phyloP scores from a whole-genome alignment of 192 early-diverging fungal species.

The Podochytrium sp. region DNA sequence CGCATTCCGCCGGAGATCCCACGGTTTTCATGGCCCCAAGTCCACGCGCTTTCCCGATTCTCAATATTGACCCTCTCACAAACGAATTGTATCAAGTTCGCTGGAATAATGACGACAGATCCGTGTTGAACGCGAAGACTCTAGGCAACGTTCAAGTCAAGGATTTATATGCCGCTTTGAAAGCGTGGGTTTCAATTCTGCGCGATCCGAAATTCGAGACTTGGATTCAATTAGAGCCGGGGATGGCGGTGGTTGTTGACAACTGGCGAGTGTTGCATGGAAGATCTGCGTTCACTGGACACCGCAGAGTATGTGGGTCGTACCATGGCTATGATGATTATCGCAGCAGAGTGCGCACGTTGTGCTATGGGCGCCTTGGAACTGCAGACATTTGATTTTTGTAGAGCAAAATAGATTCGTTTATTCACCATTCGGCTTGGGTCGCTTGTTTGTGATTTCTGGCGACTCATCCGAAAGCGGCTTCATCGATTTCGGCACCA shows the following conservation, averaged over 20 bases:
- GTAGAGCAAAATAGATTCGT: not conserved
- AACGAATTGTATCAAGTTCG: conserved; percentile 67
- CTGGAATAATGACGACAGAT: conserved; percentile 86
- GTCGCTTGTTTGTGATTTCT: not conserved
- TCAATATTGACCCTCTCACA: conserved; percentile 64
- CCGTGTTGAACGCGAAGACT: conserved; percentile 55
- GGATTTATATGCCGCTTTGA: conserved; percentile 72
- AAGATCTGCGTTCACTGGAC: conserved; percentile 70
- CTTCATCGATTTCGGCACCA: too few relatives aligned
- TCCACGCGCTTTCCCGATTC: conserved; percentile 61
- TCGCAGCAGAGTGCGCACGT: conserved; percentile 49
- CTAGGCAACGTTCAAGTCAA: conserved; percentile 41
- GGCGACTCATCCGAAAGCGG: not conserved
- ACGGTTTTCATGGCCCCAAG: conserved; percentile 65
- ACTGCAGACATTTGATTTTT: conserved; percentile 27
- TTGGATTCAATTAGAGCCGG: conserved; percentile 70
- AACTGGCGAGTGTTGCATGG: conserved; percentile 87
- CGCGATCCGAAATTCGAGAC: conserved; percentile 60
- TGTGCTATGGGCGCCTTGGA: conserved; percentile 31
- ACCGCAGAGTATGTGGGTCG: conserved; percentile 68
- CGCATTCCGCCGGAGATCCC: conserved; percentile 78
- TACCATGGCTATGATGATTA: conserved; percentile 83
- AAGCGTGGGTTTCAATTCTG: conserved; percentile 68
- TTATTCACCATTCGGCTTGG: not conserved
- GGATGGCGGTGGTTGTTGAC: conserved; percentile 75